Conservation (phyloP, 2,329 filamentous ascomycete genomes). For the Coniochaeta hoffmannii region DNA sequence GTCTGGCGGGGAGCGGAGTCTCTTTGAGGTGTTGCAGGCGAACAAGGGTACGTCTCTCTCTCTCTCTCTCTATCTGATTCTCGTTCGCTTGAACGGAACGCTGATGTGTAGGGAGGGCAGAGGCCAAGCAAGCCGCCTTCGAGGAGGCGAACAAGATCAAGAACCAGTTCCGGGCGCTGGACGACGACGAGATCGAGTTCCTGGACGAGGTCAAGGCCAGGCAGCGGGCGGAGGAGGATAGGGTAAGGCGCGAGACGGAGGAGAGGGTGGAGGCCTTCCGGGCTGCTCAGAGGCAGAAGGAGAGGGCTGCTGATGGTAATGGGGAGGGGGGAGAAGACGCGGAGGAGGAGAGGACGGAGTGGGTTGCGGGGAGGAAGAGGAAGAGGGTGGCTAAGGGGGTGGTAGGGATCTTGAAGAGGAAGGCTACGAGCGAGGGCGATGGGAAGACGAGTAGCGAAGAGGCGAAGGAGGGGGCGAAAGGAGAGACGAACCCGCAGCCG, state of each 20-base stretch:
- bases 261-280: slow-evolving; percentile 50
- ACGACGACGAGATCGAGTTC: slow-evolving; percentile 75
- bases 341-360: slow-evolving; percentile 15
- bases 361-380: slow-evolving; percentile 23
- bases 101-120: slow-evolving; percentile 27
- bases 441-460: slow-evolving; percentile 6
- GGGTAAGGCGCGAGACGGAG: slow-evolving; percentile 46
- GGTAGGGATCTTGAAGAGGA: slow-evolving; percentile 24
- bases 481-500: not conserved
- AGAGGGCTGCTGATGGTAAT: slow-evolving; percentile 3
- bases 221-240: slow-evolving; percentile 45
- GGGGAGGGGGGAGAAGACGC: slow-evolving; percentile 10
- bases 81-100: not conserved
- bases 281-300: slow-evolving; percentile 32
- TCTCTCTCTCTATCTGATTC: too few species aligned
- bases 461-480: slow-evolving; percentile 6
- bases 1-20: slow-evolving; percentile 45
- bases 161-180: slow-evolving; percentile 71
- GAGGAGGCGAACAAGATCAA: slow-evolving; percentile 64
- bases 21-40: slow-evolving; percentile 71
- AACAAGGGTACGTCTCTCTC: slow-evolving; percentile 58
- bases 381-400: slow-evolving; percentile 28
- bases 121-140: slow-evolving; percentile 75
- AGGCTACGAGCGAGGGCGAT: slow-evolving; percentile 11
- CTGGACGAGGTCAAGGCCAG: slow-evolving; percentile 51